These are phyloP conservation scores for Goffeauzyma gilvescens DNA, from an alignment of 768 basidiomycete species.

Conservation along the genomic window DNA sequence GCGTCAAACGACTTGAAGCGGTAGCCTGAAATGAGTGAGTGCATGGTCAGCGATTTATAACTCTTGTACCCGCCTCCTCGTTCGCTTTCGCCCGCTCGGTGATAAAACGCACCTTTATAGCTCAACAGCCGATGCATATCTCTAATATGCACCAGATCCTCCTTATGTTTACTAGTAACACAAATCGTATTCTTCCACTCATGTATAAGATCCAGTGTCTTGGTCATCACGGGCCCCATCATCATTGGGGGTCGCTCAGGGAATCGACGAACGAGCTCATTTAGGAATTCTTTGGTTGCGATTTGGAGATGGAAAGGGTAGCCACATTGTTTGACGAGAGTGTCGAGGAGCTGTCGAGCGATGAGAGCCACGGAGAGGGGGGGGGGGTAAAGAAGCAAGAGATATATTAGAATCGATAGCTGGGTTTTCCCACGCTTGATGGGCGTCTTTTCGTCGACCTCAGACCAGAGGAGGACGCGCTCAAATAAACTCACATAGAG, in stretches of 20 bases:
- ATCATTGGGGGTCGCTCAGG: constrained; percentile 93
- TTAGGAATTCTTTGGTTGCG: constrained; percentile 89
- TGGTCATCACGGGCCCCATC: constrained; percentile 81
- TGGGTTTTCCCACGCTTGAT: too few relatives aligned
- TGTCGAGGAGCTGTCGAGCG: constrained; percentile 47
- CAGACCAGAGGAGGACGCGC: too few relatives aligned
- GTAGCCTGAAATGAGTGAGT: constrained; percentile 33
- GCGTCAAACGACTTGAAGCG: constrained; percentile 36
- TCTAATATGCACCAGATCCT: constrained; percentile 85
- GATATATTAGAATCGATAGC: background rate
- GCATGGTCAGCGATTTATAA: too few relatives aligned
- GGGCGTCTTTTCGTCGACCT: too few relatives aligned
- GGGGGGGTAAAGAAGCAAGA: background rate
- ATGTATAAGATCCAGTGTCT: constrained; percentile 79
- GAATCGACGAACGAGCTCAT: constrained; percentile 92
- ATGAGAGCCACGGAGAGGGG: background rate
- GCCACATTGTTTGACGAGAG: constrained; percentile 83
- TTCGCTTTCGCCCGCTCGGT: background rate
- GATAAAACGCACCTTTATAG: constrained; percentile 57
- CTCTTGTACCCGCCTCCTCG: too few relatives aligned
- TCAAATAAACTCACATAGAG: constrained; percentile 42
- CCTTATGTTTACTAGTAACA: constrained; percentile 70
- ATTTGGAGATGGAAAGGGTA: constrained; percentile 96
- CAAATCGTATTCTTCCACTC: constrained; percentile 91
- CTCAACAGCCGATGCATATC: constrained; percentile 90